These are phyloP conservation scores for Arachnopeziza araneosa DNA, from an alignment of 2,329 filamentous ascomycete genomes.

Conservation along the genomic window DNA sequence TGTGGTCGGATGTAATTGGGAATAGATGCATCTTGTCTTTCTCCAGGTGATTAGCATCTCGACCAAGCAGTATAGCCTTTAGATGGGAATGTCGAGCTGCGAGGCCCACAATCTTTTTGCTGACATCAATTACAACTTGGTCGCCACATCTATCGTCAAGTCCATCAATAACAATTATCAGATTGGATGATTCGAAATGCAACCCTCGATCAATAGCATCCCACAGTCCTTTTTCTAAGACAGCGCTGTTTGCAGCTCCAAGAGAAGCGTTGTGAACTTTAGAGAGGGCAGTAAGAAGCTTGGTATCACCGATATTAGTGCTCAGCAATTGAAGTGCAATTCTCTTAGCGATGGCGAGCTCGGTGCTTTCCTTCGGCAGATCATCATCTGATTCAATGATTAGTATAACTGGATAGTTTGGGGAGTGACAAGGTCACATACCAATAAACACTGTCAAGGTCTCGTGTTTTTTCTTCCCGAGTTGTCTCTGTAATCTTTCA, in stretches of 20 bases:
- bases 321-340: neutral
- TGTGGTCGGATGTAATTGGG: neutral
- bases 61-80: neutral
- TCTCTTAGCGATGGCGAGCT: neutral
- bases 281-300: neutral
- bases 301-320: neutral
- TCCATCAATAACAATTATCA: neutral
- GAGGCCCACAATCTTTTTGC: neutral
- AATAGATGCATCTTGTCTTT: neutral
- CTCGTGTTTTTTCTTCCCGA: neutral
- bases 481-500: neutral
- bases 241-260: neutral
- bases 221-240: neutral
- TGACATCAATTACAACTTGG: neutral
- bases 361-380: neutral
- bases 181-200: neutral
- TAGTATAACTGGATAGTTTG: neutral
- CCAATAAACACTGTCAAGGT: neutral
- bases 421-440: neutral
- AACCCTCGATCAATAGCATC: neutral
- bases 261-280: neutral
- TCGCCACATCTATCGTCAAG: neutral
- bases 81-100: neutral
- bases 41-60: neutral
- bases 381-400: neutral